A percentile compares a stretch with the other conserved stretches of the same genome.
These are phyloP conservation scores for Verticillium nubilum DNA, from an alignment of 2,329 filamentous ascomycete genomes.

Conservation along the genomic window DNA sequence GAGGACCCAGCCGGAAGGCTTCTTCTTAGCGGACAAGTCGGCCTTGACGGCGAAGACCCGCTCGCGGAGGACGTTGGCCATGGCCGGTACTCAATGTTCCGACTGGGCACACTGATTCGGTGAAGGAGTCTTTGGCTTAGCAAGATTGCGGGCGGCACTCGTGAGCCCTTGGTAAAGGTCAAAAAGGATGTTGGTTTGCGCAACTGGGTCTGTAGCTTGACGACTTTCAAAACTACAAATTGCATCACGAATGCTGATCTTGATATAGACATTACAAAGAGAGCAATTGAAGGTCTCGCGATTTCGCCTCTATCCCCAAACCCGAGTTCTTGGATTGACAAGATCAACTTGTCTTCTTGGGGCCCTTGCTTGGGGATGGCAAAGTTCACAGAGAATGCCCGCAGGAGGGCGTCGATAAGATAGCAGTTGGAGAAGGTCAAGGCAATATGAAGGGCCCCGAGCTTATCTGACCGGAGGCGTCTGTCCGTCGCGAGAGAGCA, in stretches of 20 bases:
- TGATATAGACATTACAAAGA: not conserved
- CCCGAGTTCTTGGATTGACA: not conserved
- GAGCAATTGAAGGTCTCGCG: not conserved
- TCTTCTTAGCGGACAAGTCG: constrained; percentile 25
- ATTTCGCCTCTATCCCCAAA: not conserved
- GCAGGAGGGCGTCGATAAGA: not conserved
- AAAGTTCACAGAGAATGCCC: not conserved
- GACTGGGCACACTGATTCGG: not conserved
- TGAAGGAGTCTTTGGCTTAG: too few relatives aligned
- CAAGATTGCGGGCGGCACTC: too few relatives aligned
- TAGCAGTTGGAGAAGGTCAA: not conserved
- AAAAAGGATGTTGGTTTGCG: not conserved
- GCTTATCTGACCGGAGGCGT: not conserved
- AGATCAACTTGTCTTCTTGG: not conserved
- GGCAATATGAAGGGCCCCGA: not conserved
- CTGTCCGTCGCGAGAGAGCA: not conserved
- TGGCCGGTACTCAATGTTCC: too few relatives aligned
- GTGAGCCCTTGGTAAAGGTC: not conserved
- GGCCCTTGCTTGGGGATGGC: not conserved
- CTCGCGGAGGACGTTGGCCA: constrained; percentile 13
- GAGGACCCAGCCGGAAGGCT: constrained; percentile 31
- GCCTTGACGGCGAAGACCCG: constrained; percentile 22
- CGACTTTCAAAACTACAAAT: not conserved
- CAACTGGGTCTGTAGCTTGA: not conserved
- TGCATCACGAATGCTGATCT: not conserved